Evolutionary conservation across 108 stramenopile genomes (phyloP), one percentile per base, ranked within the genome.

Genomic region (Fragilaria crotonensis): DNA sequence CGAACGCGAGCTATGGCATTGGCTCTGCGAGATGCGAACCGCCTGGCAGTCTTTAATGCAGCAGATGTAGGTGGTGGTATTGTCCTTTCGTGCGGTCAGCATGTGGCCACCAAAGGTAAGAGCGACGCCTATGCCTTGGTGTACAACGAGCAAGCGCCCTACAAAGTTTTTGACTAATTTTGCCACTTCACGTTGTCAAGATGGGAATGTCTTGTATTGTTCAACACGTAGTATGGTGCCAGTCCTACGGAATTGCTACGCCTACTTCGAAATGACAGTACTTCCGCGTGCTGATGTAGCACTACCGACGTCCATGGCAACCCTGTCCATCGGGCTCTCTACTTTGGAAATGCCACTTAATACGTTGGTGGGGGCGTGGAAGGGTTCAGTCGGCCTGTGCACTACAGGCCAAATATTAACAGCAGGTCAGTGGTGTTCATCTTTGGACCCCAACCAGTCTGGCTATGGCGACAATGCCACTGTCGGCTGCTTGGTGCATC

Each of bases 271-370:
- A 72, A 90, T 95, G 73, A 88, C 89, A 2, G 89, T 91, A 1
- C 52, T 81, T 1, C 22, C 53, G 4, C 17, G 30, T 4, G 49
- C n/a, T 4, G 52, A 54, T 30, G 28, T n/a, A 4, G 19, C 50
- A 48, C 60, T 61, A 22, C 82, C 84, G 17, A 56, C 67, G 32
- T 66, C 70, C 14, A 71, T 70, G 71, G 74, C 87, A 36, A 78
- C 85, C 18, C 58, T 97, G 48, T 80, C 88, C 18, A 78, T 97
- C 64, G 96, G 96, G 1, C 68, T 97, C 18, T 92, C 92, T 20
- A 97, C 95, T 2, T 75, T 85, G 36, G 96, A 97, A 71, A 97
- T 97, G 96, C 94, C 96, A 26, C 73, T 93, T 25, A 92, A 91
- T 64, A 93, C 95, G 14, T 76, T 95, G 5, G 96, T 97, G 1